Evolutionary conservation across 2,329 filamentous ascomycete genomes (phyloP).

Genomic region (Sphaerostilbella broomeana): DNA sequence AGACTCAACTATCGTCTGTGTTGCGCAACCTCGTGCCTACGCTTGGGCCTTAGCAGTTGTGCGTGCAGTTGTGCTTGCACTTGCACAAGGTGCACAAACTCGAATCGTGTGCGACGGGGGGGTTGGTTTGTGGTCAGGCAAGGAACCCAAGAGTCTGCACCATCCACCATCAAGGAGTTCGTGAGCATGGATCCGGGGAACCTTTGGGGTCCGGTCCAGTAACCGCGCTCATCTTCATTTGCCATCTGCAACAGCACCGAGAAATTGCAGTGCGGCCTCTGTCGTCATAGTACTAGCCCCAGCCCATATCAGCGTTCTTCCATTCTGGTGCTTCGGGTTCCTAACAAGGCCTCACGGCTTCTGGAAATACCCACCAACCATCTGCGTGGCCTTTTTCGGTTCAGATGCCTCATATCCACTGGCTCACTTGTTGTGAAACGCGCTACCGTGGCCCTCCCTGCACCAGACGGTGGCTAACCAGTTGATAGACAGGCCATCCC

Average conservation of each 20-base stretch:
- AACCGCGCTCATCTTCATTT: conserved; percentile 2
- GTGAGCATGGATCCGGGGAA: no score
- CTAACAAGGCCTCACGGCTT: neutral
- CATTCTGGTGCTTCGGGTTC: neutral
- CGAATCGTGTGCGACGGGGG: no score
- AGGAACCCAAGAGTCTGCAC: no score
- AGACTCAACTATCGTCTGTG: no score
- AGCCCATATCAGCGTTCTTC: neutral
- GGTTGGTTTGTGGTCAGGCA: no score
- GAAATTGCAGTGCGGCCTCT: conserved; percentile 11
- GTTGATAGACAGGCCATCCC: conserved; percentile 7
- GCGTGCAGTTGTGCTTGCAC: no score
- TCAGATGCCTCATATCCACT: conserved; percentile 6
- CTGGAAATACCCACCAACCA: neutral
- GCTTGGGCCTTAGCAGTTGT: no score
- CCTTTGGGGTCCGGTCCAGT: no score
- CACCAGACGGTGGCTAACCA: conserved; percentile 8
- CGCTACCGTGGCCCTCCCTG: conserved; percentile 10
- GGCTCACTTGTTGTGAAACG: conserved; percentile 12
- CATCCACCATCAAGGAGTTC: no score
- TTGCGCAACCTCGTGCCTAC: no score
- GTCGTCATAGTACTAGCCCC: conserved; percentile 2
- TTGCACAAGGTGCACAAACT: no score
- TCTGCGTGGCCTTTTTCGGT: neutral
- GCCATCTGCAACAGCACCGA: neutral